phyloP scores from a whole-genome alignment of 176 grass and related monocot species.

The Saccharum spontaneum region DNA sequence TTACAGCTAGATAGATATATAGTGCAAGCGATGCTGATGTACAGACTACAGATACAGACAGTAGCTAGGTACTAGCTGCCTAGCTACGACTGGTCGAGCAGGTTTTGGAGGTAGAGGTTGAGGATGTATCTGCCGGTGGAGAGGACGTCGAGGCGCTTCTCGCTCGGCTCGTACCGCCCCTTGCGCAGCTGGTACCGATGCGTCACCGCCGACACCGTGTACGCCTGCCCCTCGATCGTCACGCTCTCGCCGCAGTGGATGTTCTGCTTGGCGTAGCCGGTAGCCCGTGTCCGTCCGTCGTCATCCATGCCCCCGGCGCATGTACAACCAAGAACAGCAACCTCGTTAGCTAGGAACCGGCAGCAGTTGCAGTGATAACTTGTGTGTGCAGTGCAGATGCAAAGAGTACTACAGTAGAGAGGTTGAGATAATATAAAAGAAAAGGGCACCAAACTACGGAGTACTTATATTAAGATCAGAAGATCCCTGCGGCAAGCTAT shows the following conservation, averaged over 20 bases:
- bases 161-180: constrained; percentile 82
- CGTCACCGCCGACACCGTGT: constrained; percentile 84
- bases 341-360: background rate
- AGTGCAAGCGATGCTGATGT: background rate
- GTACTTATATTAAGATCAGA: too few species aligned
- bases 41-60: background rate
- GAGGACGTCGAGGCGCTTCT: constrained; percentile 94
- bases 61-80: background rate
- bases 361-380: background rate
- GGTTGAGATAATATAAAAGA: too few species aligned
- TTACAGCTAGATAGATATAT: background rate
- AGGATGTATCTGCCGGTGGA: constrained; percentile 89
- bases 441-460: too few species aligned
- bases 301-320: background rate
- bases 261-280: constrained; percentile 42
- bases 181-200: constrained; percentile 92
- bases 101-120: constrained; percentile 82
- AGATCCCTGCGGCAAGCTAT: too few species aligned
- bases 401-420: background rate
- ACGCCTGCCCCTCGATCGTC: constrained; percentile 83
- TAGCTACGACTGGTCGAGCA: constrained; percentile 70
- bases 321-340: background rate
- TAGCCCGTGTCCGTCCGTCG: background rate
- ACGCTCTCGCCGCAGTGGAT: constrained; percentile 97
- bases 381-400: background rate